phyloP scores from a whole-genome alignment of 169 alveolate species.

The Neospora caninum region DNA sequence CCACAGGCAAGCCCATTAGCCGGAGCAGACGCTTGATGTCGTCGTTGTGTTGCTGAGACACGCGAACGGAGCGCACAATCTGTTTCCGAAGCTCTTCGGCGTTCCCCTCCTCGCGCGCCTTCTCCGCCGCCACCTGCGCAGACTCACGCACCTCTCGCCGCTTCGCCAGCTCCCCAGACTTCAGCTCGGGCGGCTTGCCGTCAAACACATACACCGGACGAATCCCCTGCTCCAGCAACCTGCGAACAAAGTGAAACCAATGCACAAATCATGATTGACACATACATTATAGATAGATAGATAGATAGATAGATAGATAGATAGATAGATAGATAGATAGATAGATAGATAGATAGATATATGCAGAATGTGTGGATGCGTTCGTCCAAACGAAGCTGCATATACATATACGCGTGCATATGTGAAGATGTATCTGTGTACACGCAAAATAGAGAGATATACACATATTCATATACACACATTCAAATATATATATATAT shows the following conservation, averaged over 20 bases:
- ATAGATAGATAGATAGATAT: neutral
- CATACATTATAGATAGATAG: neutral
- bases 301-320: neutral
- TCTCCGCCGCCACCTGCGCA: slow-evolving; percentile 87
- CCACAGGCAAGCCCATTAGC: slow-evolving; percentile 95
- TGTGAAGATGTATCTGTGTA: neutral
- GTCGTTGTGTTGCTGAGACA: slow-evolving; percentile 92
- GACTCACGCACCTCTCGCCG: slow-evolving; percentile 89
- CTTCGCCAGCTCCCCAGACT: slow-evolving; percentile 82
- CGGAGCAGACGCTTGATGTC: slow-evolving; percentile 85
- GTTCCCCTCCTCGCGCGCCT: slow-evolving; percentile 92
- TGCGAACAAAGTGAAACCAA: neutral
- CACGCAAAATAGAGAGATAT: neutral
- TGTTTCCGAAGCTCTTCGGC: slow-evolving; percentile 91
- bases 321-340: neutral
- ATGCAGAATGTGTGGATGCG: too few relatives aligned
- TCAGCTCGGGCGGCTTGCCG: slow-evolving; percentile 97
- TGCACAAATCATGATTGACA: too few relatives aligned
- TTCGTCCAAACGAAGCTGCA: too few relatives aligned
- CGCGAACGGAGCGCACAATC: slow-evolving; percentile 91
- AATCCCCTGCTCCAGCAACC: slow-evolving; percentile 88
- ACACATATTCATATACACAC: neutral
- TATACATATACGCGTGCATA: neutral
- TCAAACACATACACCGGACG: slow-evolving; percentile 98
- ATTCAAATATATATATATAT: neutral